These are phyloP conservation scores for Aegilops longissima DNA, from an alignment of 176 grass and related monocot genomes.

Conservation along the genomic window DNA sequence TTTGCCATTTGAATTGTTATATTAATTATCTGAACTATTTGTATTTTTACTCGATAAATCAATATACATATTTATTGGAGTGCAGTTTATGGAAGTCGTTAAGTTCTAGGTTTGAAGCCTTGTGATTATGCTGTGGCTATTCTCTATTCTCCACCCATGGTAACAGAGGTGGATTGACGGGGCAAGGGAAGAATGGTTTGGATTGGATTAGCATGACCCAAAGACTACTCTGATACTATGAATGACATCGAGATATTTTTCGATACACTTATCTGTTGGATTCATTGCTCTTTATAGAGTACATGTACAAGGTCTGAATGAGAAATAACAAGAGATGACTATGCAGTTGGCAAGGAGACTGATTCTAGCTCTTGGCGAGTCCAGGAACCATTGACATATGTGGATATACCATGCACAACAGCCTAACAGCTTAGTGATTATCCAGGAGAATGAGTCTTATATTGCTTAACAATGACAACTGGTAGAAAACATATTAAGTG, in stretches of 20 bases:
- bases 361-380: neutral
- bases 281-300: neutral
- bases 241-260: neutral
- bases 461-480: neutral
- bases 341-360: neutral
- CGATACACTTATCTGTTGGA: neutral
- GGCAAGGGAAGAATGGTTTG: neutral
- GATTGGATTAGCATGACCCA: neutral
- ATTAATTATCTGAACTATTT: neutral
- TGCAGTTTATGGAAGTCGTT: neutral
- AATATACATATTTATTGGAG: neutral
- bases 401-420: neutral
- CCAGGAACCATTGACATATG: neutral
- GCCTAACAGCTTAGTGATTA: too few species aligned
- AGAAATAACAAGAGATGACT: neutral
- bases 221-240: neutral
- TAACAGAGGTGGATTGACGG: neutral
- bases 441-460: too few species aligned
- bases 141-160: neutral
- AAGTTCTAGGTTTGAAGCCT: neutral
- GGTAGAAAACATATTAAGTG: conserved; percentile 2
- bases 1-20: neutral
- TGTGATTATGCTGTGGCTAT: neutral
- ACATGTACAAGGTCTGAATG: neutral
- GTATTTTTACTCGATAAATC: neutral